A percentile compares a stretch with the other conserved stretches of the same genome.
These are phyloP conservation scores for Ascochyta rabiei DNA, from an alignment of 2,329 filamentous ascomycete genomes.

Conservation along the genomic window DNA sequence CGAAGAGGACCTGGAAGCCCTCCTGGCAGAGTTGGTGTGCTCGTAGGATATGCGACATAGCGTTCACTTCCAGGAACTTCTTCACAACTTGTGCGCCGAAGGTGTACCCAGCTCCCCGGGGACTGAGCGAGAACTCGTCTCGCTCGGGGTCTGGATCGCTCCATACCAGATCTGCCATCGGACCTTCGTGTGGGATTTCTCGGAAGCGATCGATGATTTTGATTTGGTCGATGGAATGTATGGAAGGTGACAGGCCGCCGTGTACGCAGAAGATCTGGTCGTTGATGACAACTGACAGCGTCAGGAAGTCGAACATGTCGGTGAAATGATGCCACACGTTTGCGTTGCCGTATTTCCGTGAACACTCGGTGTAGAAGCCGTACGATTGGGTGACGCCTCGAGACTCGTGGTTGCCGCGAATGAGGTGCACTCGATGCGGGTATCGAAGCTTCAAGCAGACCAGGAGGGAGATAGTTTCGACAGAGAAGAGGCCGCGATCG, in stretches of 20 bases:
- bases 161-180: slow-evolving; percentile 99
- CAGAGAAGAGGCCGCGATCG: slow-evolving; percentile 96
- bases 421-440: slow-evolving; percentile 91
- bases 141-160: slow-evolving; percentile 96
- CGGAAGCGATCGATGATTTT: slow-evolving; percentile 99
- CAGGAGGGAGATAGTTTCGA: slow-evolving; percentile 97
- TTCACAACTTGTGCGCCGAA: slow-evolving; percentile 98
- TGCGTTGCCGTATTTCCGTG: slow-evolving; percentile 96
- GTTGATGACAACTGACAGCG: slow-evolving; percentile 95
- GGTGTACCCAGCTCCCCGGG: slow-evolving; percentile 92
- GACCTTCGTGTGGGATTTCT: slow-evolving; percentile 97
- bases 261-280: slow-evolving; percentile 99
- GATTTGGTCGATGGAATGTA: slow-evolving; percentile 98
- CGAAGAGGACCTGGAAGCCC: slow-evolving; percentile 95
- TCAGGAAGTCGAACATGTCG: slow-evolving; percentile 99
- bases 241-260: slow-evolving; percentile 73
- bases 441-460: slow-evolving; percentile 97
- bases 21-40: slow-evolving; percentile 99
- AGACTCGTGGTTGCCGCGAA: slow-evolving; percentile 97
- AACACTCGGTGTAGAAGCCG: slow-evolving; percentile 98
- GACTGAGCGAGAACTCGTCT: slow-evolving; percentile 94
- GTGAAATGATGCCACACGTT: slow-evolving; percentile 99
- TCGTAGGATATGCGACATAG: slow-evolving; percentile 95
- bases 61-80: slow-evolving; percentile 96
- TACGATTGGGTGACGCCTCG: slow-evolving; percentile 98